A percentile compares a stretch with the other conserved stretches of the same genome.
Evolutionary conservation across 2,329 filamentous ascomycete species (phyloP).

Genomic region (Pyricularia sp.): DNA sequence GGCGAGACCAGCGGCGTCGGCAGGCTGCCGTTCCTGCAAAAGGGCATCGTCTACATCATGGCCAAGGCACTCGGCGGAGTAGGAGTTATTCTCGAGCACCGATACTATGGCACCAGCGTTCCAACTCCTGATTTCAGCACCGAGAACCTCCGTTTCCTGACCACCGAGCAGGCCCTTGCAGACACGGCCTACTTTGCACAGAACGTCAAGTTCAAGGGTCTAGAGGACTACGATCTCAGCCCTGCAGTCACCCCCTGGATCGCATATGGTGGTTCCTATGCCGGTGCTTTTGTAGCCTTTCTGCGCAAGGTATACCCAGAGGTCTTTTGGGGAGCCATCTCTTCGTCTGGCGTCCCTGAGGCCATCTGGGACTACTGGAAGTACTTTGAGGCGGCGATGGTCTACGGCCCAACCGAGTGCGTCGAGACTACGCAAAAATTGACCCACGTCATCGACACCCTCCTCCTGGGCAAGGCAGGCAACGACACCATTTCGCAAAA

Average conservation of each 20-base stretch:
- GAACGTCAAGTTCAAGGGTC: constrained; percentile 56
- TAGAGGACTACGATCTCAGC: constrained; percentile 54
- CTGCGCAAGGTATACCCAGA: constrained; percentile 65
- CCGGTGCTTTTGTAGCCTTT: constrained; percentile 67
- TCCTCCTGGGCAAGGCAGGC: constrained; percentile 28
- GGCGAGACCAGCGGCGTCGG: constrained; percentile 56
- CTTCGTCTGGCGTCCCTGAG: constrained; percentile 65
- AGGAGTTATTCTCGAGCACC: constrained; percentile 72
- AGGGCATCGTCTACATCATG: constrained; percentile 63
- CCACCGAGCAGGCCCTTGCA: constrained; percentile 70
- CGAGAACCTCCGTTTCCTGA: constrained; percentile 64
- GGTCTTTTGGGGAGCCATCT: constrained; percentile 65
- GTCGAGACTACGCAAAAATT: constrained; percentile 48
- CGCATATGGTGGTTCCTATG: constrained; percentile 73
- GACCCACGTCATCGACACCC: constrained; percentile 36
- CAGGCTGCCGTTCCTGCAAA: constrained; percentile 58
- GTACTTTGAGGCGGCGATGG: constrained; percentile 37
- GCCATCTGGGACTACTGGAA: constrained; percentile 69
- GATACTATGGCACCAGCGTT: constrained; percentile 72
- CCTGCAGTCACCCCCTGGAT: constrained; percentile 52
- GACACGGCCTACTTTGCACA: constrained; percentile 71
- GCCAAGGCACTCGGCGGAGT: constrained; percentile 59
- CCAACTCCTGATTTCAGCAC: constrained; percentile 53
- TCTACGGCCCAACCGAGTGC: constrained; percentile 44
- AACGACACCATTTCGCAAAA: constrained; percentile 25